A percentile compares a stretch with the other conserved stretches of the same genome.
Conservation (phyloP, 306 rosid genomes). For the Inga leiocalycina region DNA sequence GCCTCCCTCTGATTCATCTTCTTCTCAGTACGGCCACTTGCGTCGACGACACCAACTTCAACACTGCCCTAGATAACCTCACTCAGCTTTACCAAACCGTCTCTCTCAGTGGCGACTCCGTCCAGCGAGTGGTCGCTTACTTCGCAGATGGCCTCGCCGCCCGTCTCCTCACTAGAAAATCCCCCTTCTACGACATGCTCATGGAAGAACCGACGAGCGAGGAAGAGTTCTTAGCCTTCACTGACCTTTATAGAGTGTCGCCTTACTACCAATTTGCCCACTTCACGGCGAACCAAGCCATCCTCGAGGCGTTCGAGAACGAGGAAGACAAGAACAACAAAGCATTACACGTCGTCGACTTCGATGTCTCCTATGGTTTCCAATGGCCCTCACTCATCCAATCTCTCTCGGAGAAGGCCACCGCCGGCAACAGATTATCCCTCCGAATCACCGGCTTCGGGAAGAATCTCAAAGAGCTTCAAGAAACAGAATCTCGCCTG, state of each 20-base stretch:
- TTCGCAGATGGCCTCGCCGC: conserved; percentile 69
- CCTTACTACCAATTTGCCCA: conserved; percentile 83
- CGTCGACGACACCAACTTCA: conserved; percentile 45
- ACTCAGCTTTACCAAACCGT: conserved; percentile 50
- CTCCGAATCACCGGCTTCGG: conserved; percentile 70
- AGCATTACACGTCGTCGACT: conserved; percentile 67
- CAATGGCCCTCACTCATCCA: conserved; percentile 89
- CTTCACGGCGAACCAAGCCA: conserved; percentile 81
- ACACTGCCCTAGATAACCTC: conserved; percentile 54
- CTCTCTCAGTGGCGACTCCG: conserved; percentile 63
- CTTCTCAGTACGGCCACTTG: conserved; percentile 61
- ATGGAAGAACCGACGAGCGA: conserved; percentile 62
- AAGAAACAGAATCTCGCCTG: conserved; percentile 69
- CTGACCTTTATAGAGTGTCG: conserved; percentile 63
- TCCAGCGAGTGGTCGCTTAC: conserved; percentile 69
- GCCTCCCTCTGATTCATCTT: conserved; percentile 65
- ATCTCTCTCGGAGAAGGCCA: conserved; percentile 75
- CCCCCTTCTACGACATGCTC: conserved; percentile 69
- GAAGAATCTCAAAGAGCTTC: conserved; percentile 51
- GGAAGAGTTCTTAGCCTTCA: conserved; percentile 65
- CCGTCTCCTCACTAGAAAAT: conserved; percentile 56
- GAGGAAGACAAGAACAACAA: conserved; percentile 59
- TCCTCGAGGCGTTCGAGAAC: conserved; percentile 69
- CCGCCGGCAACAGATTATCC: conserved; percentile 43
- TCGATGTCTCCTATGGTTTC: conserved; percentile 73